phyloP scores from a whole-genome alignment of 148 eudicot species.

The Silene latifolia region DNA sequence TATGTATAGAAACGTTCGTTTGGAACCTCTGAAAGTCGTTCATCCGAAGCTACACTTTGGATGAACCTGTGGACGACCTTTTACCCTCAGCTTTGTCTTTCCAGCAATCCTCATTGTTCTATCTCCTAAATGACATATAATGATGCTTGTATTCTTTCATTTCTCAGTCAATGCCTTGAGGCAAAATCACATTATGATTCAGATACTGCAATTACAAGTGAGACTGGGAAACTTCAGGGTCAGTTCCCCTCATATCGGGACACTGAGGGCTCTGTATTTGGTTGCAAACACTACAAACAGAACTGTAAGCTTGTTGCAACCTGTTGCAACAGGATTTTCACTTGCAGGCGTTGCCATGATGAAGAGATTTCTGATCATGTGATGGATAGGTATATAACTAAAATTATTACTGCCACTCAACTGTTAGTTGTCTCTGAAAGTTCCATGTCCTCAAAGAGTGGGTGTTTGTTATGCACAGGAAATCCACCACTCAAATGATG shows the following conservation, averaged over 20 bases:
- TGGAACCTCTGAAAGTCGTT: neutral
- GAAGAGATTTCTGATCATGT: slow-evolving; percentile 57
- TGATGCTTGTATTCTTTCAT: slow-evolving; percentile 11
- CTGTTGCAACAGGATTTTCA: slow-evolving; percentile 69
- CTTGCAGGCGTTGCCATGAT: slow-evolving; percentile 92
- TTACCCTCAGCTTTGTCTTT: neutral
- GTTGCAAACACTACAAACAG: slow-evolving; percentile 90
- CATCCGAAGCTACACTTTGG: neutral
- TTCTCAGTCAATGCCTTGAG: slow-evolving; percentile 60
- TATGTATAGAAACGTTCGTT: neutral
- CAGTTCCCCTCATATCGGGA: slow-evolving; percentile 72
- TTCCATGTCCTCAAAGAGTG: slow-evolving; percentile 15
- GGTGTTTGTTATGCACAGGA: slow-evolving; percentile 46
- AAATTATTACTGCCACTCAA: slow-evolving; percentile 5
- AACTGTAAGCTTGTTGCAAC: slow-evolving; percentile 82
- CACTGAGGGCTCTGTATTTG: slow-evolving; percentile 45
- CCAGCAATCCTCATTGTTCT: neutral
- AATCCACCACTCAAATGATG: slow-evolving; percentile 81
- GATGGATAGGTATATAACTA: slow-evolving; percentile 63
- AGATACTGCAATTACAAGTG: slow-evolving; percentile 28
- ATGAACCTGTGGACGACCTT: neutral
- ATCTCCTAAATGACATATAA: slow-evolving; percentile 12
- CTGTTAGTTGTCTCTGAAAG: slow-evolving; percentile 9
- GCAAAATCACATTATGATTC: slow-evolving; percentile 42
- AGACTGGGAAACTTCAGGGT: slow-evolving; percentile 58